A percentile compares a stretch with the other conserved stretches of the same genome.
phyloP scores from a whole-genome alignment of 202 grass and related monocot species.

The Carex sylvatica region DNA sequence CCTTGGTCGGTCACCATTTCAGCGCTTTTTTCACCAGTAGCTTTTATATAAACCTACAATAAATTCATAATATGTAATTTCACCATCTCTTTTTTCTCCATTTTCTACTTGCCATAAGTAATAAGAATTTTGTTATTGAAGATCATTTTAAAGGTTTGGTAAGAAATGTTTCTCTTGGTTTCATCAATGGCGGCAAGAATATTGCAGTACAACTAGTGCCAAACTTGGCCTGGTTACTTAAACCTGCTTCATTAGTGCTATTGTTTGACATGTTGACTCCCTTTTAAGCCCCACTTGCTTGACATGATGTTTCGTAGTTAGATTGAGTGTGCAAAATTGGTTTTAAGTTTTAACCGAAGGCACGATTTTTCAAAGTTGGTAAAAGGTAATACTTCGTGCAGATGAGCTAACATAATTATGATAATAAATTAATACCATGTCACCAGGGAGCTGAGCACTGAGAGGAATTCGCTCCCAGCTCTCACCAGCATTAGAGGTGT shows the following conservation, averaged over 20 bases:
- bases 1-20: conserved; percentile 97
- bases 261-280: background rate
- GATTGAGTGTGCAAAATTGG: background rate
- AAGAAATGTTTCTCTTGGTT: background rate
- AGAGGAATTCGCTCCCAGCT: conserved; percentile 98
- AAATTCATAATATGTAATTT: background rate
- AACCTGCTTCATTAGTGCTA: background rate
- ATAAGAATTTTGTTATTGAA: background rate
- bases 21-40: conserved; percentile 81
- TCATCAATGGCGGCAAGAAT: background rate
- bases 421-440: conserved; percentile 54
- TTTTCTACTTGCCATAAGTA: conserved; percentile 5
- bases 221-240: background rate
- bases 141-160: background rate
- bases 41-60: conserved; percentile 88
- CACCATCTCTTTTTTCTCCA: background rate
- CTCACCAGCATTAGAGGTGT: conserved; percentile 78
- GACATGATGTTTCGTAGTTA: background rate
- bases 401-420: background rate
- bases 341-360: background rate
- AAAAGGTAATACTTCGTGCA: background rate
- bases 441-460: conserved; percentile 83
- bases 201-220: background rate
- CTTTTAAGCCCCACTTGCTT: background rate
- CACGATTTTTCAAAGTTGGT: background rate